Conservation (phyloP, 805 yeast species). For the Lipomyces yamadae region DNA sequence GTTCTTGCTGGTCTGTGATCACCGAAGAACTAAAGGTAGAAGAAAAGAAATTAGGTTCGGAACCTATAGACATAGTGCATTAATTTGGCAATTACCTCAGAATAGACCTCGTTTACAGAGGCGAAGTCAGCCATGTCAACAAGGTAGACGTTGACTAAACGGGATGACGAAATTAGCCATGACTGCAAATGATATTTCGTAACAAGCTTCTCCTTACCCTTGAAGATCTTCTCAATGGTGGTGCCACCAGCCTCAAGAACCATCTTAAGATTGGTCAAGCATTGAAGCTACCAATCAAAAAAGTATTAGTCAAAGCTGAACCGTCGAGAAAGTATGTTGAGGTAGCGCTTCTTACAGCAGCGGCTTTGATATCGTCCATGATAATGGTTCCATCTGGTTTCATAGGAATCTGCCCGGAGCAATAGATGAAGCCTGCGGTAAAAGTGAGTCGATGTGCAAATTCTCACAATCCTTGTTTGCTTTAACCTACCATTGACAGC, state of each 20-base stretch:
- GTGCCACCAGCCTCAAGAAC: slow-evolving; percentile 87
- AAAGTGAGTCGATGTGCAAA: background rate
- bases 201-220: slow-evolving; percentile 43
- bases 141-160: slow-evolving; percentile 74
- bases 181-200: background rate
- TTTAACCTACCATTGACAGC: slow-evolving; percentile 64
- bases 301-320: background rate
- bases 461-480: background rate
- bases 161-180: slow-evolving; percentile 8
- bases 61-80: background rate
- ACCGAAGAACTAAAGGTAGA: slow-evolving; percentile 60
- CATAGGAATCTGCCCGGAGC: slow-evolving; percentile 94
- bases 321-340: background rate
- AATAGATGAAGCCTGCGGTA: slow-evolving; percentile 73
- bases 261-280: slow-evolving; percentile 52
- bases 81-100: slow-evolving; percentile 44
- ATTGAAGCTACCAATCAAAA: slow-evolving; percentile 44
- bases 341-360: slow-evolving; percentile 29
- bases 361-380: slow-evolving; percentile 69
- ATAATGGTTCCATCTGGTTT: slow-evolving; percentile 75
- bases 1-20: slow-evolving; percentile 94
- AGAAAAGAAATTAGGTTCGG: no score
- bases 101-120: slow-evolving; percentile 84
- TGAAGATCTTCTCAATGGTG: slow-evolving; percentile 78
- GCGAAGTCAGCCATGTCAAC: slow-evolving; percentile 88